Evolutionary conservation across 768 basidiomycete species (phyloP).

Genomic region (Termitomyces sp.): DNA sequence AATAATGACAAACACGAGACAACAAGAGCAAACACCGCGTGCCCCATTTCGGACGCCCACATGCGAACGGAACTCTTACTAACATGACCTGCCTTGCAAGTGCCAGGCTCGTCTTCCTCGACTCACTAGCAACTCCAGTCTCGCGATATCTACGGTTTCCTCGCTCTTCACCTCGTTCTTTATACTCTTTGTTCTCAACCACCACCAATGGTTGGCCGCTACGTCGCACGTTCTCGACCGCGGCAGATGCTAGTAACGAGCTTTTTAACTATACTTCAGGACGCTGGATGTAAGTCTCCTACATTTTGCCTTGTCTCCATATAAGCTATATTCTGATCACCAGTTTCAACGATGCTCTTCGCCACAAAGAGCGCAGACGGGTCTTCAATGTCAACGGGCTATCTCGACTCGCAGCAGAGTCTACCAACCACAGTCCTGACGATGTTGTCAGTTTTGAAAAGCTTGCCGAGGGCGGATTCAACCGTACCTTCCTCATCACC

Average conservation of each 20-base stretch:
- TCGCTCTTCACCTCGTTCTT: constrained; percentile 16
- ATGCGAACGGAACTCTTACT: too few species aligned
- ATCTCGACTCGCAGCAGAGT: constrained; percentile 39
- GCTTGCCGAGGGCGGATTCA: too few species aligned
- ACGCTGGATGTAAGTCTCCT: constrained; percentile 38
- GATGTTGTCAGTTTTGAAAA: too few species aligned
- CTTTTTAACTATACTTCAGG: constrained; percentile 42
- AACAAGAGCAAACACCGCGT: constrained; percentile 4
- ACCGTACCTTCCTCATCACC: too few species aligned
- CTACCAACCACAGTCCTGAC: too few species aligned
- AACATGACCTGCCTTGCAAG: too few species aligned
- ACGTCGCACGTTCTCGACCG: constrained; percentile 29
- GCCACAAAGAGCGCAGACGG: constrained; percentile 40
- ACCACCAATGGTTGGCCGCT: constrained; percentile 16
- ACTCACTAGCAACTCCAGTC: constrained; percentile 20
- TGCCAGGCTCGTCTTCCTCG: constrained; percentile 15
- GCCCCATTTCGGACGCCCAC: neutral
- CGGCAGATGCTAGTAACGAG: constrained; percentile 24
- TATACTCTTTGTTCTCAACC: constrained; percentile 20
- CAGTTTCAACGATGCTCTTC: constrained; percentile 42
- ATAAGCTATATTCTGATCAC: constrained; percentile 21
- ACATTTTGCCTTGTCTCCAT: constrained; percentile 23
- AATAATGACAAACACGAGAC: constrained; percentile 12
- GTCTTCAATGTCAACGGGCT: constrained; percentile 39
- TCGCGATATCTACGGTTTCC: neutral